Base-by-base conservation (phyloP, 352 stramenopile species). In the Phytophthora europaea region DNA sequence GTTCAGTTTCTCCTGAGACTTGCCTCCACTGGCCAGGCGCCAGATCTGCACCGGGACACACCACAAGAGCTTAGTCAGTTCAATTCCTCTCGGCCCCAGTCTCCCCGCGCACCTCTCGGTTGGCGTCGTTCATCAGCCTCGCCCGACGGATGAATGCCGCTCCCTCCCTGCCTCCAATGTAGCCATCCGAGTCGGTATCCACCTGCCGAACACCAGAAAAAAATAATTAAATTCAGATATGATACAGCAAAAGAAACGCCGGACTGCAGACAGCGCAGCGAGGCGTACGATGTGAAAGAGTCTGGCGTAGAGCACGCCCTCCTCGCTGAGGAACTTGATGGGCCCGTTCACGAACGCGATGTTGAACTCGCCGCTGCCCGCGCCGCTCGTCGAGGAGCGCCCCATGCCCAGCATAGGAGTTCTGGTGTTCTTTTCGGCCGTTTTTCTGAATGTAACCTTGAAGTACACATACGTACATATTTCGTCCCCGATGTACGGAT, bases 21-120 rank as follows among this genome's bases (percentile, higher is more conserved):
- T 94, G 69, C 91, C 91, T n/a, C 91, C 91, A 68, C 91, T 97
- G 15, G 91, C 88, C 34, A 97, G 70, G 7, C 91, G 81, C 90
- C 90, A 97, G 43, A 97, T 94, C 88, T 97, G 51, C 43, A 34
- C 15, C 16, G n/a, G 4, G 57, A 51, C 40, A 57, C 23, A 20
- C 7, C 34, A 33, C 0, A 61, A 47, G 23, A 12, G 13, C 38
- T 64, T 31, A 63, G 40, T 63, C 31, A 63, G 23, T 36, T 55
- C 15, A 43, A 38, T 2, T 68, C 15, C 18, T 23, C 28, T 50
- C 18, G 6, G 15, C 1, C 26, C 23, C 12, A 18, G 13, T 54
- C 34, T 40, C 34, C 5, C 33, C 15, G 18, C 72, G 7, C 12
- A 95, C 88, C 85, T 95, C 90, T 75, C 90, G 78, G 56, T 96